phyloP scores from a whole-genome alignment of 2,329 filamentous ascomycete genomes.

The Arthrinium phaeospermum region DNA sequence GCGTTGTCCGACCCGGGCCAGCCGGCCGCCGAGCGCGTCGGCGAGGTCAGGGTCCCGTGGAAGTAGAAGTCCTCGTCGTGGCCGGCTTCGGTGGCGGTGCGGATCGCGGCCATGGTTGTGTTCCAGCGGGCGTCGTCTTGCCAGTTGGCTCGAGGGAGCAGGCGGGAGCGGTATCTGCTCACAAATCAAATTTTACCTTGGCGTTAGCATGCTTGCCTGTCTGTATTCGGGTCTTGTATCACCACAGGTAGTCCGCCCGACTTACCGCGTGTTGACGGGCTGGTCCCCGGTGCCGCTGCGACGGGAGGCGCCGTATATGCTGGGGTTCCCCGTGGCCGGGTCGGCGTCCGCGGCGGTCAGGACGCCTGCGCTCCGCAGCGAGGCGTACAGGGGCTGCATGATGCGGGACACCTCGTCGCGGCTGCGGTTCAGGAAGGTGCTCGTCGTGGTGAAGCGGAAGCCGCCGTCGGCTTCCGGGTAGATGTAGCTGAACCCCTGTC shows the following conservation, averaged over 20 bases:
- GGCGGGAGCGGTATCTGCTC: constrained; percentile 30
- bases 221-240: not conserved
- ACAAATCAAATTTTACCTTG: not conserved
- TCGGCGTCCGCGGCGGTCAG: constrained; percentile 30
- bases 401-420: constrained; percentile 33
- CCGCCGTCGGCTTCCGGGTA: constrained; percentile 33
- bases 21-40: constrained; percentile 36
- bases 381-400: constrained; percentile 40
- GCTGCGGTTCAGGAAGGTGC: constrained; percentile 41
- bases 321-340: constrained; percentile 28
- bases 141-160: constrained; percentile 39
- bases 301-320: constrained; percentile 37
- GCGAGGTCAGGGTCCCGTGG: constrained; percentile 41
- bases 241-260: not conserved
- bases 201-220: not conserved
- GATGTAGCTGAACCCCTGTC: constrained; percentile 44
- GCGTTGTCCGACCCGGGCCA: constrained; percentile 40
- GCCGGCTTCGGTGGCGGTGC: constrained; percentile 44
- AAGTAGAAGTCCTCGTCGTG: constrained; percentile 31
- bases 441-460: constrained; percentile 39
- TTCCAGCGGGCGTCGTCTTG: constrained; percentile 31
- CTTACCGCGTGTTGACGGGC: constrained; percentile 38
- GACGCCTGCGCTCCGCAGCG: constrained; percentile 40
- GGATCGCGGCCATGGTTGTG: constrained; percentile 38
- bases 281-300: constrained; percentile 33